A percentile compares a stretch with the other conserved stretches of the same genome.
Evolutionary conservation across 495 filamentous ascomycete species (phyloP).

Genomic region (Amphirosellinia nigrospora): DNA sequence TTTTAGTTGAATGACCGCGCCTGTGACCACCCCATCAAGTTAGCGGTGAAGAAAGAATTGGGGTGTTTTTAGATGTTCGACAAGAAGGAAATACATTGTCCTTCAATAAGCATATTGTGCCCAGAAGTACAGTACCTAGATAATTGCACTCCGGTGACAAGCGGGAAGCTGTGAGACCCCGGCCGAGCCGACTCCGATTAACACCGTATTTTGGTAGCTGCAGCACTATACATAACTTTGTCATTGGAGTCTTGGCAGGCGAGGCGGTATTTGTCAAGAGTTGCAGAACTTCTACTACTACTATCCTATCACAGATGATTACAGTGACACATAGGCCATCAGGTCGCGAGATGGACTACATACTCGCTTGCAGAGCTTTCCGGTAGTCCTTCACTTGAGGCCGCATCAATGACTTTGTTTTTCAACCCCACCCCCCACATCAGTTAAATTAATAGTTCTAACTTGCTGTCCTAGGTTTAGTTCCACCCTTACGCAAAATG

Average conservation of each 20-base stretch:
- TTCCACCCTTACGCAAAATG: neutral
- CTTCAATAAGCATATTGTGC: too few species aligned
- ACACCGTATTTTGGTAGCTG: neutral
- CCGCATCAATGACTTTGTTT: too few species aligned
- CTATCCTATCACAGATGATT: neutral
- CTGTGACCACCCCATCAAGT: too few species aligned
- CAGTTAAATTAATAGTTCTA: neutral
- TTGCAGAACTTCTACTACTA: neutral
- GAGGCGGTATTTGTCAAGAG: neutral
- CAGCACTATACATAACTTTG: neutral
- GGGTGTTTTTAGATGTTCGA: neutral
- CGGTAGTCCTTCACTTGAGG: neutral
- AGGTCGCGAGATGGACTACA: neutral
- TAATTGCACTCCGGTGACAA: neutral
- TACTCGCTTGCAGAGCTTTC: neutral
- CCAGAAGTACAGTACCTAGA: neutral
- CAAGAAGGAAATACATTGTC: neutral
- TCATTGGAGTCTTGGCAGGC: neutral
- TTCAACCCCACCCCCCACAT: neutral
- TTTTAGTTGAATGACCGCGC: neutral
- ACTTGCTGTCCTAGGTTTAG: too few species aligned
- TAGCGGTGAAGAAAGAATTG: neutral
- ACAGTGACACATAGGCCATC: neutral
- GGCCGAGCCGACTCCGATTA: neutral
- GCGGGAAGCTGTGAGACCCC: neutral